Evolutionary conservation across 2,329 filamentous ascomycete species (phyloP).

Genomic region (Pseudopithomyces maydicus): DNA sequence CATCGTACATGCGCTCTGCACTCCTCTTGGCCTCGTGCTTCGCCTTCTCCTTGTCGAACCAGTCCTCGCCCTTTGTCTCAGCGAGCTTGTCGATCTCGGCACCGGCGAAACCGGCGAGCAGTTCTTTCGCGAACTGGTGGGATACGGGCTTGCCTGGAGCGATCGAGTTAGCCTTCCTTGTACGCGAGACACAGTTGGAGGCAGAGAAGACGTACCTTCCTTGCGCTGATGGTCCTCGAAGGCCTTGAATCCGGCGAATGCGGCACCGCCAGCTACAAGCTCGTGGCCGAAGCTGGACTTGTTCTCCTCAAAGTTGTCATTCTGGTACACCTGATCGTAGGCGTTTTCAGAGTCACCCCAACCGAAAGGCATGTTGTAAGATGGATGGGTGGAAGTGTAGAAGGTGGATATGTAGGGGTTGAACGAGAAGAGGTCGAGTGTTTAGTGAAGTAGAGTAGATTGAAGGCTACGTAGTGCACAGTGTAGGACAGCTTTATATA

Average conservation of each 20-base stretch:
- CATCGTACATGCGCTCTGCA: slow-evolving; percentile 54
- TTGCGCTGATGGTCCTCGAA: slow-evolving; percentile 76
- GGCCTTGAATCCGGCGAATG: slow-evolving; percentile 79
- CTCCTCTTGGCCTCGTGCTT: slow-evolving; percentile 52
- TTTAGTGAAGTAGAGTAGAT: neutral
- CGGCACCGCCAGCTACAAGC: slow-evolving; percentile 73
- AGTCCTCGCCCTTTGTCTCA: slow-evolving; percentile 60
- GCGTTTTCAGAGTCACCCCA: slow-evolving; percentile 57
- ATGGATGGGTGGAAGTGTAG: neutral
- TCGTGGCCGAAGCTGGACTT: slow-evolving; percentile 73
- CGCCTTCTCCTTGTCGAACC: slow-evolving; percentile 53
- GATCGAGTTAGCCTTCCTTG: neutral
- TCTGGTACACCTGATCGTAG: slow-evolving; percentile 61
- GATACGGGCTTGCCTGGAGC: slow-evolving; percentile 69
- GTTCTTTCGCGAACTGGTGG: slow-evolving; percentile 79
- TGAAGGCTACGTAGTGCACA: neutral
- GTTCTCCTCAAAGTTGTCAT: slow-evolving; percentile 54
- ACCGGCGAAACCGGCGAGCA: slow-evolving; percentile 69
- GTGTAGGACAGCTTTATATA: neutral
- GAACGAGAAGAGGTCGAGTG: neutral
- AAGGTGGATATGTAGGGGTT: neutral
- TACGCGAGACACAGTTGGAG: neutral
- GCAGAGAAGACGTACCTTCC: slow-evolving; percentile 58
- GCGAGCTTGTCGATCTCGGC: slow-evolving; percentile 65
- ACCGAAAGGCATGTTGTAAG: slow-evolving; percentile 51